Evolutionary conservation across 2,329 filamentous ascomycete species (phyloP).

Genomic region (Penicillium frequentans): DNA sequence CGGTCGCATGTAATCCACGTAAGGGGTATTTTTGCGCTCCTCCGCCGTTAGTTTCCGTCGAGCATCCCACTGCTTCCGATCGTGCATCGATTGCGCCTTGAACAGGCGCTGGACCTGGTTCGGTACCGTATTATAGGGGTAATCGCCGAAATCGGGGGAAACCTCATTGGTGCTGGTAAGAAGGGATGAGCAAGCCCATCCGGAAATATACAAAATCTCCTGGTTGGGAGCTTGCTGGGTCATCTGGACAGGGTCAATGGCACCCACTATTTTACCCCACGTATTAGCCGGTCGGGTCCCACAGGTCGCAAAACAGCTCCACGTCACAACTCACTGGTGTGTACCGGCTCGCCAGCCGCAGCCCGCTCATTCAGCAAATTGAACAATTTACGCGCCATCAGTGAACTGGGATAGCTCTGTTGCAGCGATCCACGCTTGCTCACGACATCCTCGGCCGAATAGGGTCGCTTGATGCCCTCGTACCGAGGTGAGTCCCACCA

Average conservation of each 20-base stretch:
- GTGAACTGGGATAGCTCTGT: slow-evolving; percentile 84
- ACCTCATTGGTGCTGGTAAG: slow-evolving; percentile 96
- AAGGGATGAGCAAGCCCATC: slow-evolving; percentile 95
- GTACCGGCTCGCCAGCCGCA: slow-evolving; percentile 79
- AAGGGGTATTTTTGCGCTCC: slow-evolving; percentile 73
- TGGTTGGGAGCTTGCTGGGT: slow-evolving; percentile 96
- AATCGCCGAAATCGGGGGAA: slow-evolving; percentile 95
- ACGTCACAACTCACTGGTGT: slow-evolving; percentile 66
- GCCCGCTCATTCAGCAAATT: slow-evolving; percentile 78
- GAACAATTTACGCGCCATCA: slow-evolving; percentile 95
- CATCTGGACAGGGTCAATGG: slow-evolving; percentile 99
- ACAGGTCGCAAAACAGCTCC: neutral
- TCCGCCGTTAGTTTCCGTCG: slow-evolving; percentile 74
- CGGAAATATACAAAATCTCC: slow-evolving; percentile 92
- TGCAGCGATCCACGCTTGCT: slow-evolving; percentile 87
- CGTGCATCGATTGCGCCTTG: slow-evolving; percentile 96
- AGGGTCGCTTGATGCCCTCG: slow-evolving; percentile 86
- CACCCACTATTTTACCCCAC: slow-evolving; percentile 67
- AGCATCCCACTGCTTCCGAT: slow-evolving; percentile 90
- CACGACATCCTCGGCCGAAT: slow-evolving; percentile 86
- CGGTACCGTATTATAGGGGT: slow-evolving; percentile 97
- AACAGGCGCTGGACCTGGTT: slow-evolving; percentile 96
- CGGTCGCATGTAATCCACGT: slow-evolving; percentile 87
- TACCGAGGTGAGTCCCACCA: slow-evolving; percentile 91
- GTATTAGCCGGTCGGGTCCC: neutral